Percentiles rank a stretch among this genome's conserved stretches.
These are phyloP conservation scores for Letharia columbiana DNA, from an alignment of 495 filamentous ascomycete genomes.

Conservation along the genomic window DNA sequence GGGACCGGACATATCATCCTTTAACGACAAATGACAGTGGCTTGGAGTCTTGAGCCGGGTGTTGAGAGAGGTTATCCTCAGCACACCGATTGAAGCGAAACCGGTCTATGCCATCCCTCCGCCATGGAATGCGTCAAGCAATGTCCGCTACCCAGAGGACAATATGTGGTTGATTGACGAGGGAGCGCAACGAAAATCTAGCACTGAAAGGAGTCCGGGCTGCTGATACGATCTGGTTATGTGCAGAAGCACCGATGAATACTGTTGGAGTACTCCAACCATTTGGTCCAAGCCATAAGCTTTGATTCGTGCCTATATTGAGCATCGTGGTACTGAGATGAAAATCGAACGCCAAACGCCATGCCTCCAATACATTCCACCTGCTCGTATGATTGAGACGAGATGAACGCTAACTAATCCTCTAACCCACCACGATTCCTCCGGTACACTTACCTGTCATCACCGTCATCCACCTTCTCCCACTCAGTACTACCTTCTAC, in stretches of 20 bases:
- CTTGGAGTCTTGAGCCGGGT: background rate
- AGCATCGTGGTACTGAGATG: background rate
- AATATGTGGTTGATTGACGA: too few relatives aligned
- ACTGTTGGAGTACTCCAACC: background rate
- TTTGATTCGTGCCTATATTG: background rate
- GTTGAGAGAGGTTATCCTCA: background rate
- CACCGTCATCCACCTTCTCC: conserved; percentile 5
- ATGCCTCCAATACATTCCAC: background rate
- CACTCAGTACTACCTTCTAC: conserved; percentile 6
- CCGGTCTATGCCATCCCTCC: background rate
- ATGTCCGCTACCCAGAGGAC: background rate
- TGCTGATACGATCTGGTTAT: background rate
- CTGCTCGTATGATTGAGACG: background rate
- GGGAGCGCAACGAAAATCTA: background rate
- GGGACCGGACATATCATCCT: background rate
- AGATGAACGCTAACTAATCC: background rate
- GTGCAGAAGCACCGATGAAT: background rate
- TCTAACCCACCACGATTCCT: background rate
- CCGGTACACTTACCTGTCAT: background rate
- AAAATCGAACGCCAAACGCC: background rate
- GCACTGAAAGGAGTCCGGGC: background rate
- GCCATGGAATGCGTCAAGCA: background rate
- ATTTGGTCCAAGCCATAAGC: background rate
- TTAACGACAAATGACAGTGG: background rate
- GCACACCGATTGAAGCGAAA: background rate